Conservation (phyloP, 2,329 filamentous ascomycete genomes). For the Hypoxylon sp. region DNA sequence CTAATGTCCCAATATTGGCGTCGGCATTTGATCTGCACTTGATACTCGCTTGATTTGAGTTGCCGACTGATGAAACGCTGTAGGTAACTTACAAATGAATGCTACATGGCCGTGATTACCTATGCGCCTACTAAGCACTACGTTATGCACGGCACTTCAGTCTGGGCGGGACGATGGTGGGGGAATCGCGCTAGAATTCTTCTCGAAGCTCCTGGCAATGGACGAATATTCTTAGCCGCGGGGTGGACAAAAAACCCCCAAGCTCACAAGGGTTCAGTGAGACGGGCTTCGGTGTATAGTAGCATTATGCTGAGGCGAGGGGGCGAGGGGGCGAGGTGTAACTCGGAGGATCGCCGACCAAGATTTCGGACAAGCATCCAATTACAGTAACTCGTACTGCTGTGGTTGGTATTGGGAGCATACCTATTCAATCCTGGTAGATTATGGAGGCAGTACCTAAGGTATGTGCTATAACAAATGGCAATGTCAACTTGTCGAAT, state of each 20-base stretch:
- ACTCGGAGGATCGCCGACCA: conserved; percentile 28
- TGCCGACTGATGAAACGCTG: not conserved
- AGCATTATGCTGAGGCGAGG: conserved; percentile 26
- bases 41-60: conserved; percentile 6
- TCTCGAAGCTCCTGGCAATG: conserved; percentile 53
- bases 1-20: not conserved
- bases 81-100: not conserved
- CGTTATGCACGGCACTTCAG: conserved; percentile 4
- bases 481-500: not conserved
- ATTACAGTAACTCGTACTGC: conserved; percentile 30
- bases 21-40: not conserved
- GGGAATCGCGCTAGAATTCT: conserved; percentile 53
- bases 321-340: conserved; percentile 11
- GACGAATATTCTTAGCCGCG: conserved; percentile 40
- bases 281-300: conserved; percentile 31
- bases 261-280: conserved; percentile 25
- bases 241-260: conserved; percentile 35
- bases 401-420: not conserved
- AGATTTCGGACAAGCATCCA: conserved; percentile 17
- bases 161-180: conserved; percentile 26
- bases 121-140: conserved; percentile 32
- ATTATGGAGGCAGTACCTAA: not conserved
- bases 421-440: not conserved
- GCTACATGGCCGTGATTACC: conserved; percentile 7
- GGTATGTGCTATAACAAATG: too few species aligned